These are phyloP conservation scores for Hortiboletus flavorubellus DNA, from an alignment of 768 basidiomycete genomes.

Conservation along the genomic window DNA sequence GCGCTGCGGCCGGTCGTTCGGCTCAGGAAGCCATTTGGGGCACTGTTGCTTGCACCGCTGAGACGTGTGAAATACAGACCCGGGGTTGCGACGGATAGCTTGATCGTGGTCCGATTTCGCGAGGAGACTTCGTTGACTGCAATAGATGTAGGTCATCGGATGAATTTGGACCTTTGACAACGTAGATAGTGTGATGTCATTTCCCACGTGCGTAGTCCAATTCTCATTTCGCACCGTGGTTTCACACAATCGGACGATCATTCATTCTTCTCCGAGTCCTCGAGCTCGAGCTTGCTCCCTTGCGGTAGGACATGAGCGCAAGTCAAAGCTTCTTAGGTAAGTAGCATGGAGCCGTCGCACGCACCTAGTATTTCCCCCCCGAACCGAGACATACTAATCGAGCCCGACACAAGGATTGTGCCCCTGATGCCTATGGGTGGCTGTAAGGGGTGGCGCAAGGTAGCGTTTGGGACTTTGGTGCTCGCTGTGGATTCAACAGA, in stretches of 20 bases:
- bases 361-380: constrained; percentile 15
- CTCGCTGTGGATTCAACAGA: constrained; percentile 30
- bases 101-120: not conserved
- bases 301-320: too few relatives aligned
- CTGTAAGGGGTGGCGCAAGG: constrained; percentile 40
- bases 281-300: too few relatives aligned
- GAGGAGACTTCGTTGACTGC: not conserved
- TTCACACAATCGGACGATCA: too few relatives aligned
- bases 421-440: constrained; percentile 41
- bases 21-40: not conserved
- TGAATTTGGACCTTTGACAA: too few relatives aligned
- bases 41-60: not conserved
- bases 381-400: constrained; percentile 18
- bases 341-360: too few relatives aligned
- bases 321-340: too few relatives aligned
- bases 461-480: constrained; percentile 46
- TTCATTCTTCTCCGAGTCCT: too few relatives aligned
- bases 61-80: not conserved
- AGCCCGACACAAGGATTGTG: constrained; percentile 22
- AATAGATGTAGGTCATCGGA: not conserved
- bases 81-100: not conserved
- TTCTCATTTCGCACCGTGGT: too few relatives aligned
- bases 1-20: not conserved
- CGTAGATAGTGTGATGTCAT: too few relatives aligned
- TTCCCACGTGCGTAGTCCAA: too few relatives aligned